phyloP scores from a whole-genome alignment of 306 rosid species.

The Fragaria ananassa region DNA sequence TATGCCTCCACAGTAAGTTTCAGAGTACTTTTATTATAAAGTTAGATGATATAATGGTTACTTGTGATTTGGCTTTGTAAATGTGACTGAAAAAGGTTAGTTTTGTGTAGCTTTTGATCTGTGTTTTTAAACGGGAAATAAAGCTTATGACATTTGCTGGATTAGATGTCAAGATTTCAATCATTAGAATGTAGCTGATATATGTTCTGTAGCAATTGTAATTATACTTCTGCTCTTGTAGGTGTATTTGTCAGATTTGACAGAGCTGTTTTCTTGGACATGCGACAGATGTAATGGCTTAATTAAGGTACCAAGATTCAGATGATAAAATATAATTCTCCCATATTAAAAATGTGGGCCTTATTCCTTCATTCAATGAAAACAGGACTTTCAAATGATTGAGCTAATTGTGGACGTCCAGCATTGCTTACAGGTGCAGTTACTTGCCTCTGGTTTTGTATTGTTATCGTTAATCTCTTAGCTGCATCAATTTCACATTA shows the following conservation, averaged over 20 bases:
- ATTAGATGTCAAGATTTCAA: neutral
- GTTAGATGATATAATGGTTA: neutral
- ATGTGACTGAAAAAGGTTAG: constrained; percentile 5
- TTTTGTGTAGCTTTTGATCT: constrained; percentile 19
- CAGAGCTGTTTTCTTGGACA: constrained; percentile 85
- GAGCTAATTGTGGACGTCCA: constrained; percentile 85
- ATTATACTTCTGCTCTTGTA: constrained; percentile 35
- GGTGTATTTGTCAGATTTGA: constrained; percentile 85
- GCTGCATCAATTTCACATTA: constrained; percentile 22
- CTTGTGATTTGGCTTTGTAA: neutral
- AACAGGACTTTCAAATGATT: constrained; percentile 88
- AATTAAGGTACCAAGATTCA: constrained; percentile 60
- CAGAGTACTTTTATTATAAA: neutral
- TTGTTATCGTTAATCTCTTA: neutral
- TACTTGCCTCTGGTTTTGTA: constrained; percentile 14
- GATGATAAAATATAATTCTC: neutral
- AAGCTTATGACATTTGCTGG: neutral
- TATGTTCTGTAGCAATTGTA: constrained; percentile 10
- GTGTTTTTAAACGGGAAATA: neutral
- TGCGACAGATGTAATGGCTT: constrained; percentile 70
- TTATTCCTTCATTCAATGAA: constrained; percentile 29
- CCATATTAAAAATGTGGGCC: constrained; percentile 13
- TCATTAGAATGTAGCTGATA: neutral
- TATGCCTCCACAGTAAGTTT: constrained; percentile 84
- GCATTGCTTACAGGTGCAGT: constrained; percentile 87